Evolutionary conservation across 306 rosid species (phyloP).

Genomic region (Castanopsis chinensis): DNA sequence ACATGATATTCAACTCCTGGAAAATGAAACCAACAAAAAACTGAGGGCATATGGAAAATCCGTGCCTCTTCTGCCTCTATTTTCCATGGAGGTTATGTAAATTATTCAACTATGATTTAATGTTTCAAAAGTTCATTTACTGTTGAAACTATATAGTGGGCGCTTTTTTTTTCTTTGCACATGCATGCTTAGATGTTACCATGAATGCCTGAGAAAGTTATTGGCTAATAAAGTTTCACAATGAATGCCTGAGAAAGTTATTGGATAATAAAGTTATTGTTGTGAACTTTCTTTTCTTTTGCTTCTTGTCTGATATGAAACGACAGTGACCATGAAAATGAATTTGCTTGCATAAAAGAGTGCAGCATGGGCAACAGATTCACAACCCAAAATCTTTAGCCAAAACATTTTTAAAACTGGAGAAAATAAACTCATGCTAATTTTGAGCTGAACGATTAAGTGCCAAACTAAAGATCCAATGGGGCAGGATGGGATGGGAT

Average conservation of each 20-base stretch:
- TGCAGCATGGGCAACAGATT: no score
- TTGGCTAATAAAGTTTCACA: no score
- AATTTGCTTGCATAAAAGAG: no score
- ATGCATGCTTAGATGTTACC: background rate
- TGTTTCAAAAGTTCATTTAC: conserved; percentile 29
- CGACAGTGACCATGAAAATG: no score
- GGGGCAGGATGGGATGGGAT: no score
- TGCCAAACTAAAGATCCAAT: no score
- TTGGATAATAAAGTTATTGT: background rate
- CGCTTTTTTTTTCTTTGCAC: background rate
- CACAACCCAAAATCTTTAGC: no score
- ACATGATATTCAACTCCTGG: conserved; percentile 40
- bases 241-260: background rate
- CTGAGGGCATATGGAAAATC: conserved; percentile 35
- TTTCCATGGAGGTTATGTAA: conserved; percentile 41
- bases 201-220: background rate
- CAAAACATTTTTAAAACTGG: no score
- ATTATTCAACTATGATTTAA: conserved; percentile 38
- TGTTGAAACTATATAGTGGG: background rate
- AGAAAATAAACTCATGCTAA: no score
- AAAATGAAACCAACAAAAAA: conserved; percentile 37
- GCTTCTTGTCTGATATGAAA: no score
- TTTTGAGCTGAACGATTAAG: no score
- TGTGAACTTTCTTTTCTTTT: background rate
- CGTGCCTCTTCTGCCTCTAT: conserved; percentile 32